Evolutionary conservation across 1,284 basidiomycete genomes (phyloP), one percentile per base, ranked within the genome.

Genomic region (Takashimella koratensis): DNA sequence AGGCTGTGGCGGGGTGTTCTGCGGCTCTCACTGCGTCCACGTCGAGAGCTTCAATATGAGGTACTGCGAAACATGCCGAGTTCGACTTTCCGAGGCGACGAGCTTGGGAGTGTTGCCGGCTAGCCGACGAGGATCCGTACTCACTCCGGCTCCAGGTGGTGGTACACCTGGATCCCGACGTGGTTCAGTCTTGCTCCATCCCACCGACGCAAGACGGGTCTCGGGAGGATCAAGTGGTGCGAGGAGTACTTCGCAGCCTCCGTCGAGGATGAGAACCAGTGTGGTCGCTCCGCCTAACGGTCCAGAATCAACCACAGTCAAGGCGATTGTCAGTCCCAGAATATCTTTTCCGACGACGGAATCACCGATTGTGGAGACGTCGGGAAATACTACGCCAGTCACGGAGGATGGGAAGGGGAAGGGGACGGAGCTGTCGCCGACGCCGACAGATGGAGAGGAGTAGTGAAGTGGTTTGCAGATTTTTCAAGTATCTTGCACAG

Each of bases 1-100:
- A 22, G 75, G 75, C 12, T 76, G 75, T 50, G 75, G 73, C 3
- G 75, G 75, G 13, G 60, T 60, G 5, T 75, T 73, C 59, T 76
- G 75, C 69, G 68, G 68, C 48, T 64, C 67, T 2, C 72, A 76
- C 56, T 68, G 67, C 1, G 54, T 74, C 6, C 64, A 71, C 43
- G 69, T 76, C 45, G 73, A 74, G 30, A 56, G 53, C 13, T 70
- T 74, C 52, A 61, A 63, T 21, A 52, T 56, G 42, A 64, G 74
- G 21, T 76, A 74, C 51, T 76, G 74, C 59, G 68, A 68, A 8
- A 54, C 53, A 0, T 76, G 74, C 52, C 63, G 73, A 10, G 59
- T 52, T 2, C 64, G 66, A 47, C 58, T 74, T 3, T 62, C 68
- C 2, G 57, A 65, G 41, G 71, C 65, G 1, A 63, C 60, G 3